A percentile compares a stretch with the other conserved stretches of the same genome.
Conservation (phyloP, 306 rosid species). For the Ceratonia siliqua region DNA sequence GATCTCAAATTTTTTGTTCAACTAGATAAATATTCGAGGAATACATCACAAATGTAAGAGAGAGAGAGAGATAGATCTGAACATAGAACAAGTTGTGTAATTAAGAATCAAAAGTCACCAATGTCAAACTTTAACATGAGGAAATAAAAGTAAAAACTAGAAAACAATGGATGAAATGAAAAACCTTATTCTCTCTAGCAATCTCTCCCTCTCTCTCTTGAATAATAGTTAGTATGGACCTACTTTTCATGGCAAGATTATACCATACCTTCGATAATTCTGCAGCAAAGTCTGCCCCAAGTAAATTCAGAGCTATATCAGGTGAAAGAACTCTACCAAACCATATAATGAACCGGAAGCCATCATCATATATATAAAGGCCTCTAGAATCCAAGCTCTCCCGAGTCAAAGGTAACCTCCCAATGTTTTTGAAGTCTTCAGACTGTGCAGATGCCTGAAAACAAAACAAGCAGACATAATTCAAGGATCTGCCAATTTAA, state of each 20-base stretch:
- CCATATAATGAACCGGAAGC: conserved; percentile 80
- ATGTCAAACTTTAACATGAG: neutral
- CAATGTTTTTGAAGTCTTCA: conserved; percentile 52
- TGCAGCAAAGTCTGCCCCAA: conserved; percentile 82
- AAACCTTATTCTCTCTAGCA: neutral
- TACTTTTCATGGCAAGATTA: conserved; percentile 16
- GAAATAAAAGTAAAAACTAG: neutral
- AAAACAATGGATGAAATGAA: neutral
- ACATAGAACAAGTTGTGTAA: neutral
- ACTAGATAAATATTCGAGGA: conserved; percentile 9
- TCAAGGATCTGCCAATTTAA: conserved; percentile 24
- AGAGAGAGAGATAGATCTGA: neutral
- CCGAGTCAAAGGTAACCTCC: conserved; percentile 69
- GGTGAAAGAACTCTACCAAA: conserved; percentile 92
- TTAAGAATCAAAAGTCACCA: conserved; percentile 9
- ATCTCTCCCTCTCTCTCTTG: conserved; percentile 2
- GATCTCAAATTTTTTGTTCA: conserved; percentile 17
- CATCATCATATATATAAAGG: conserved; percentile 78
- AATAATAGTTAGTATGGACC: conserved; percentile 21
- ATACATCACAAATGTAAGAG: neutral
- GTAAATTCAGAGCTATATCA: conserved; percentile 81
- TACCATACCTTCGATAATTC: conserved; percentile 87
- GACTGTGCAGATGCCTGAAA: conserved; percentile 54
- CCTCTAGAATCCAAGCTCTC: conserved; percentile 93
- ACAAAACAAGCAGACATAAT: conserved; percentile 33